Evolutionary conservation across 192 early-diverging fungal species (phyloP).

Genomic region (Coemansia sp.): DNA sequence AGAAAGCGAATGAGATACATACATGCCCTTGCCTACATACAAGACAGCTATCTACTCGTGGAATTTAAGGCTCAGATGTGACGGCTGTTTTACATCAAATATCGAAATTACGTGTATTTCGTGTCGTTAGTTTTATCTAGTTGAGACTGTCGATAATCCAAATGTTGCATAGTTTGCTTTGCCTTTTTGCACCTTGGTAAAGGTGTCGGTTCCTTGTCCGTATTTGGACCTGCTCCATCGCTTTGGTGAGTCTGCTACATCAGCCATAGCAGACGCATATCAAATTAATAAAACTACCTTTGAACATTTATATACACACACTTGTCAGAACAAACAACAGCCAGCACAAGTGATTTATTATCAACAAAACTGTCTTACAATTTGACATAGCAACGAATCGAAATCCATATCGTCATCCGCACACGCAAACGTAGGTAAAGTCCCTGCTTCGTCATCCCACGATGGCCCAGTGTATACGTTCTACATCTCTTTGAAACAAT

Average conservation of each 20-base stretch:
- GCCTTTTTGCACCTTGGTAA: background rate
- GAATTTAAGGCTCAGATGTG: background rate
- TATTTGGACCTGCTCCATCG: background rate
- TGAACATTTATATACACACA: background rate
- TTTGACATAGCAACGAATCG: conserved; percentile 43
- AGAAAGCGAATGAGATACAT: too few relatives aligned
- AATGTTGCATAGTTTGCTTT: too few relatives aligned
- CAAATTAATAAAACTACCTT: background rate
- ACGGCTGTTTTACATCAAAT: background rate
- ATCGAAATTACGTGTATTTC: background rate
- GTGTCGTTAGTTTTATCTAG: background rate
- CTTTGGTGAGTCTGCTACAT: conserved; percentile 5
- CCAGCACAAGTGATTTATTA: background rate
- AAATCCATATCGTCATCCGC: conserved; percentile 42
- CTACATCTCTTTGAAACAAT: conserved; percentile 10
- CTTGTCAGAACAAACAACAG: background rate
- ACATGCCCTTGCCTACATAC: background rate
- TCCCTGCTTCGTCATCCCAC: conserved; percentile 51
- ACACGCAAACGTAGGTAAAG: conserved; percentile 36
- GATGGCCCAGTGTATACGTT: conserved; percentile 42
- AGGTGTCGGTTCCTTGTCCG: background rate
- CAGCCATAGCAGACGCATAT: background rate
- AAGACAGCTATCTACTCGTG: background rate
- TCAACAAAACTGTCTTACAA: conserved; percentile 26
- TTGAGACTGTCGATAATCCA: background rate